Evolutionary conservation across 176 grass and related monocot species (phyloP).

Genomic region (Secale cereale): DNA sequence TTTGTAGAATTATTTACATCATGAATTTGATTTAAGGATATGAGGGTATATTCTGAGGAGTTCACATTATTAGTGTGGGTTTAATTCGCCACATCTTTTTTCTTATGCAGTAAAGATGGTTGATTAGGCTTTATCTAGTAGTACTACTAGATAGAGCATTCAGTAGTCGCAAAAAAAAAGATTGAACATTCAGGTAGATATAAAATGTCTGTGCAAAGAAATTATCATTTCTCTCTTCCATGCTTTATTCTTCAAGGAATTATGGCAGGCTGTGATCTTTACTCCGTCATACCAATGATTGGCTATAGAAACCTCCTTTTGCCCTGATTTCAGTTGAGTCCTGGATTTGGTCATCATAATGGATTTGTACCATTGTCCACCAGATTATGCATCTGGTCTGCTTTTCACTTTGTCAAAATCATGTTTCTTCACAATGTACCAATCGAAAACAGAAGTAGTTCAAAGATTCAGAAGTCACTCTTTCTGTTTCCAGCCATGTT

Average conservation of each 20-base stretch:
- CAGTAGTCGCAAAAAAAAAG: background rate
- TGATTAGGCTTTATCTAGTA: background rate
- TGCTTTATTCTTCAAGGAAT: background rate
- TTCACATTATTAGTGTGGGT: background rate
- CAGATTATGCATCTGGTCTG: background rate
- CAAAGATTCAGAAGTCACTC: background rate
- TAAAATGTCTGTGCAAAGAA: background rate
- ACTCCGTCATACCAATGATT: background rate
- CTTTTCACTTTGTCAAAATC: background rate
- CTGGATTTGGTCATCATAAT: background rate
- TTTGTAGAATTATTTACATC: background rate
- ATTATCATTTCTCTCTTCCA: background rate
- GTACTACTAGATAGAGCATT: background rate
- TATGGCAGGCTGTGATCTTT: background rate
- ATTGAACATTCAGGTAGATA: background rate
- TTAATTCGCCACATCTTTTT: background rate
- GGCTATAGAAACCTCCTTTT: background rate
- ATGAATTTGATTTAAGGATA: background rate
- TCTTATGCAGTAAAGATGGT: background rate
- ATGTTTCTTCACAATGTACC: background rate
- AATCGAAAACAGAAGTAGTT: background rate
- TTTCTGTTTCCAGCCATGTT: background rate
- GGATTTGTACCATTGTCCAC: background rate
- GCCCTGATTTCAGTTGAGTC: background rate
- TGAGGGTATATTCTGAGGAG: background rate